A percentile compares a stretch with the other conserved stretches of the same genome.
These are phyloP conservation scores for Trifolium fragiferum DNA, from an alignment of 306 rosid genomes.

Conservation along the genomic window DNA sequence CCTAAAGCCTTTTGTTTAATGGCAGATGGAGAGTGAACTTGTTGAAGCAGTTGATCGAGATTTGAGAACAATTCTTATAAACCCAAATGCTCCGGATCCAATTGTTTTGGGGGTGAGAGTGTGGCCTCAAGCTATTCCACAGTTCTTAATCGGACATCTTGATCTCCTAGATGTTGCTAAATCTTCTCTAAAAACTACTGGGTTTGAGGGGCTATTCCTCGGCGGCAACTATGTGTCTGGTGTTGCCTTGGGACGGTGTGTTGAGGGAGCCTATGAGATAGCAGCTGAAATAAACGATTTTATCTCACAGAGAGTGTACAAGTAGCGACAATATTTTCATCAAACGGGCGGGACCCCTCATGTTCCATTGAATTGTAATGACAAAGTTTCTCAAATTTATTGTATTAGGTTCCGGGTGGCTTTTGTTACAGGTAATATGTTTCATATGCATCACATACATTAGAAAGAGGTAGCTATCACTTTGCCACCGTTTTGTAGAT, in stretches of 20 bases:
- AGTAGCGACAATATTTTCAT: constrained; percentile 46
- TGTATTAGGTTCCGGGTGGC: constrained; percentile 36
- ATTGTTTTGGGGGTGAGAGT: constrained; percentile 70
- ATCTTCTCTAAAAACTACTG: constrained; percentile 62
- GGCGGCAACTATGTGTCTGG: constrained; percentile 94
- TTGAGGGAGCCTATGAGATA: constrained; percentile 86
- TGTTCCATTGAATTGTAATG: constrained; percentile 32
- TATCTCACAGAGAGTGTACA: constrained; percentile 61
- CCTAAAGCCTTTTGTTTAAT: constrained; percentile 34
- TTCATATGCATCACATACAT: constrained; percentile 26
- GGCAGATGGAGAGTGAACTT: constrained; percentile 76
- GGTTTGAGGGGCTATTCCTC: constrained; percentile 76
- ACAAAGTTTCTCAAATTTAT: constrained; percentile 30
- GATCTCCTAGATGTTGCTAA: constrained; percentile 82
- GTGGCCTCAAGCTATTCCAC: constrained; percentile 98
- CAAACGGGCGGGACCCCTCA: constrained; percentile 18
- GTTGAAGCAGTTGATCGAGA: constrained; percentile 88
- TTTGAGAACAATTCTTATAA: constrained; percentile 82
- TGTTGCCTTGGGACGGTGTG: constrained; percentile 97
- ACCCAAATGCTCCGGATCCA: constrained; percentile 70
- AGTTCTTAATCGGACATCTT: constrained; percentile 89
- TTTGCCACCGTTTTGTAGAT: constrained; percentile 27
- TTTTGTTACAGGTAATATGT: constrained; percentile 23
- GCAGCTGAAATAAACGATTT: constrained; percentile 78
- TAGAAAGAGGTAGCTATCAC: constrained; percentile 28